phyloP scores from a whole-genome alignment of 805 yeast genomes.

The Ogataea glucozyma region DNA sequence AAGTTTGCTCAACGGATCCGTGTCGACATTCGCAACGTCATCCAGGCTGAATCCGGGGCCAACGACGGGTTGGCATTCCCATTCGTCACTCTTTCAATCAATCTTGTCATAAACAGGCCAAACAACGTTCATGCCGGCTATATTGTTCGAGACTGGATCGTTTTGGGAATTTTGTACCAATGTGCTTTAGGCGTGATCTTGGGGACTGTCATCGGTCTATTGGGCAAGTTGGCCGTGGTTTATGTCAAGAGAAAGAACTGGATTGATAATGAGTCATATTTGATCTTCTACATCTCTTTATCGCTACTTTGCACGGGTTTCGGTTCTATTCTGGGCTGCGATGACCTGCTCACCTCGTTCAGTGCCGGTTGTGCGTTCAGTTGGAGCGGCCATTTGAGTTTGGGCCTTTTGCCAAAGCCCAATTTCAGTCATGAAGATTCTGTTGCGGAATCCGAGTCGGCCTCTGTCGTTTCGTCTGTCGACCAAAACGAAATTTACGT shows the following conservation, averaged over 20 bases:
- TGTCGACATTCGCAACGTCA: conserved; percentile 82
- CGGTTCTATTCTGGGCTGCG: conserved; percentile 85
- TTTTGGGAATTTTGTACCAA: conserved; percentile 75
- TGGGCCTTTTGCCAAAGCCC: conserved; percentile 11
- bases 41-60: conserved; percentile 87
- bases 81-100: conserved; percentile 69
- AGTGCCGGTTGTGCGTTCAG: conserved; percentile 93
- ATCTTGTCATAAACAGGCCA: conserved; percentile 55
- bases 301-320: conserved; percentile 87
- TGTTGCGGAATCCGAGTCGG: too few species aligned
- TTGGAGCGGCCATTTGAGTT: conserved; percentile 69
- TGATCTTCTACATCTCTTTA: conserved; percentile 79
- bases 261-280: conserved; percentile 86
- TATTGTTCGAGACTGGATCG: conserved; percentile 79
- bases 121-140: conserved; percentile 58
- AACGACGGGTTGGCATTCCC: conserved; percentile 98
- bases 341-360: conserved; percentile 84
- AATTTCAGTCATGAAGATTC: too few species aligned
- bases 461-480: too few species aligned
- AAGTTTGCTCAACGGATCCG: conserved; percentile 89
- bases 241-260: conserved; percentile 68
- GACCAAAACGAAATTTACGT: too few species aligned
- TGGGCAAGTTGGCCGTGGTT: conserved; percentile 67
- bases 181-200: conserved; percentile 76
- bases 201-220: conserved; percentile 72